Base-by-base conservation (phyloP, 306 rosid genomes). In the Vigna unguiculata region DNA sequence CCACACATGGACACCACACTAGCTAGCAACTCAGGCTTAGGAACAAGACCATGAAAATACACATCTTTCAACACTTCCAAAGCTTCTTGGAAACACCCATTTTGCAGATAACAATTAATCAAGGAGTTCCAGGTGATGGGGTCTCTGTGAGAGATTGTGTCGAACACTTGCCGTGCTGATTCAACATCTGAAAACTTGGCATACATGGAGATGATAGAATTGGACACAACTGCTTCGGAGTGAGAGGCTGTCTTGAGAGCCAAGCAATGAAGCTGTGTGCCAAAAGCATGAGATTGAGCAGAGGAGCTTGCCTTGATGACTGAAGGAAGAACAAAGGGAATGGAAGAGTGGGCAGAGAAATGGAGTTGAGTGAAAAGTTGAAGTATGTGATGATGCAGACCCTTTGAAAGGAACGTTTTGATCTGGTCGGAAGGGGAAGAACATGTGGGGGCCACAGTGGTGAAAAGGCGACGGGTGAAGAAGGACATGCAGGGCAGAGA, bases 171-270 rank as follows among this genome's bases (percentile, higher is more conserved):
- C 2, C 82, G 76, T 70, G 96, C 91, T 0, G 82, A 82, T 25
- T 54, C n/a, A 0, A 52, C 38, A 2, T 78, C 72, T 0, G 79
- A 76, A 77, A 78, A 79, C 70, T 87, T 91, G 0, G 89, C 83
- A 55, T 85, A 88, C 89, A 89, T 73, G 9, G 93, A 76, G 19
- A 88, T 79, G 62, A 91, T 81, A n/a, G 96, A 88, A 68, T 91
- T 91, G 48, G 90, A 78, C 40, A 87, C 81, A 20, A 87, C 78
- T 2, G 80, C 3, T 45, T 91, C 90, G 0, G 85, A 61, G 15
- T 47, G 51, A 6, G 61, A 85, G 15, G 86, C 89, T 8, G 83
- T 21, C 76, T 84, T 87, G 73, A 88, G 79, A 58, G 82, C 75
- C 12, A 78, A 34, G 63, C 89, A 82, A 62, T 91, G 93, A 81